phyloP scores from a whole-genome alignment of 1,284 basidiomycete genomes.

The Lentinula novae-zelandiae region DNA sequence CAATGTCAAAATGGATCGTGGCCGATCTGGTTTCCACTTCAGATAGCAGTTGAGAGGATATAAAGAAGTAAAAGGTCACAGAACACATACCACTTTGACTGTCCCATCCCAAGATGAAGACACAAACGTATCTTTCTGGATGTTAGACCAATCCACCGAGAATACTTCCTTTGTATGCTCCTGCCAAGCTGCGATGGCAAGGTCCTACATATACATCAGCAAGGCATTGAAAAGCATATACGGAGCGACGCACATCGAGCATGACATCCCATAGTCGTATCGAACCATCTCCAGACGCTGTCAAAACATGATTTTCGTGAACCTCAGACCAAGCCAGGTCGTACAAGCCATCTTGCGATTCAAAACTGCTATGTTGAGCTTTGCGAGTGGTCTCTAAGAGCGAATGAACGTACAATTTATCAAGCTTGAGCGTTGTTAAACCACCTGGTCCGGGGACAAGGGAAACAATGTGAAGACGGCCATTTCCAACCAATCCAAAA shows the following conservation, averaged over 20 bases:
- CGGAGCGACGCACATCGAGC: slow-evolving; percentile 62
- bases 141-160: slow-evolving; percentile 96
- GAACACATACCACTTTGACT: slow-evolving; percentile 74
- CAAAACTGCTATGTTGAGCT: slow-evolving; percentile 57
- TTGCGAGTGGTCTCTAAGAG: neutral
- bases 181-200: slow-evolving; percentile 89
- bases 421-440: slow-evolving; percentile 43
- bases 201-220: slow-evolving; percentile 51
- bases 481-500: slow-evolving; percentile 95
- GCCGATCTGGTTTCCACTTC: slow-evolving; percentile 86
- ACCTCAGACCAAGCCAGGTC: slow-evolving; percentile 91
- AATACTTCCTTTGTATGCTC: slow-evolving; percentile 93
- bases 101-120: slow-evolving; percentile 93
- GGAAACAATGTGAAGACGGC: slow-evolving; percentile 73
- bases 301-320: slow-evolving; percentile 92
- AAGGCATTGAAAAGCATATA: neutral
- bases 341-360: slow-evolving; percentile 92
- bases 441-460: slow-evolving; percentile 46
- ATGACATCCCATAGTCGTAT: slow-evolving; percentile 90
- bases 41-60: neutral
- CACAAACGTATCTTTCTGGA: slow-evolving; percentile 87
- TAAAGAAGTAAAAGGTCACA: neutral
- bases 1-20: slow-evolving; percentile 76
- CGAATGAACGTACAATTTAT: slow-evolving; percentile 58
- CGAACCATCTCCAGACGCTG: slow-evolving; percentile 89